Base-by-base conservation (phyloP, 345 rosid species). In the Arabidopsis suecica region DNA sequence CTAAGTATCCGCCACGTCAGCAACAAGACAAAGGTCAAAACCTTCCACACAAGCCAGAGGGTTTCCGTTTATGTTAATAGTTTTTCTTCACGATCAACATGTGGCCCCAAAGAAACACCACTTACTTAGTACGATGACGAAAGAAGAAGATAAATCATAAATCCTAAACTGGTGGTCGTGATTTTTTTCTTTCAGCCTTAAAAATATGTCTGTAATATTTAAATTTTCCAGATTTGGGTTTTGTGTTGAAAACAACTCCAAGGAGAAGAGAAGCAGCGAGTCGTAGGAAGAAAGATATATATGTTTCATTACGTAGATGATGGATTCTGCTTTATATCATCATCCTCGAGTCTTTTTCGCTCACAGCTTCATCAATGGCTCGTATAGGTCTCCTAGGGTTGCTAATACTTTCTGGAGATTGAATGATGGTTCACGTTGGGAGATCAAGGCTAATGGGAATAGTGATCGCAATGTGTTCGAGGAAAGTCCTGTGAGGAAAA, bases 391-490 rank as follows among this genome's bases (percentile, higher is more conserved):
- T 64, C 83, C 68, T 48, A 59, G 78, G 73, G 55, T 68, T 79
- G 73, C 68, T 23, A 65, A 76, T 20, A 61, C 68, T 73, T 75
- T 69, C 79, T 78, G 82, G 78, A 86, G 80, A 56, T 62, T 80
- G 68, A 41, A 63, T 70, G 75, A 53, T 81, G 16, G 73, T 1
- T 56, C 62, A 10, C 76, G 76, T 68, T 86, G 81, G 79, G 83
- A 80, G 38, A 41, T 80, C 18, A 81, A 82, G 33, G 68, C 78
- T 62, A 74, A 71, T 18, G 83, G 65, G 69, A 65, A 58, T 32
- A 85, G 82, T 50, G 82, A 82, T 33, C 84, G 86, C 32, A 82
- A 82, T 72, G 38, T 78, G 63, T 75, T 78, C 48, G 91, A 84
- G 55, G 87, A 84, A 6, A 83, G 72, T 72, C 71, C 82, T 51